Conservation (phyloP, 1,284 basidiomycete genomes). For the Paramarasmius palmivorus region DNA sequence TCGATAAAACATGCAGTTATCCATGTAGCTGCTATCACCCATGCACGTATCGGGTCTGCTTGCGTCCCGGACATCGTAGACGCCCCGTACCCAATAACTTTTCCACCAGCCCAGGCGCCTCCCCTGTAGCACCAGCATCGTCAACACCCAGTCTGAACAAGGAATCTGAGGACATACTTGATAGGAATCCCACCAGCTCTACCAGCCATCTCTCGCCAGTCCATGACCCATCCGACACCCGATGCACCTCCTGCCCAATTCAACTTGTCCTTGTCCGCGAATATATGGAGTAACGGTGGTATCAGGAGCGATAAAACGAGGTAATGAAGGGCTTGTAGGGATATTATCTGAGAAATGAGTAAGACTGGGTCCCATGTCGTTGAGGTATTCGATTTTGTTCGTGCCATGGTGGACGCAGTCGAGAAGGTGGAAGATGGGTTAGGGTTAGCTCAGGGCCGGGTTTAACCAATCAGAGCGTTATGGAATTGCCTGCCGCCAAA, state of each 20-base stretch:
- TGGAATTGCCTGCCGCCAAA: no score
- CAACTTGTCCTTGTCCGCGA: constrained; percentile 76
- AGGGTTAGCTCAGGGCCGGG: no score
- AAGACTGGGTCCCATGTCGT: constrained; percentile 15
- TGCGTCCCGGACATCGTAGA: constrained; percentile 53
- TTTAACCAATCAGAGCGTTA: no score
- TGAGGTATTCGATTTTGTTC: no score
- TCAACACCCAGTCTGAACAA: no score
- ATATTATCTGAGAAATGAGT: constrained; percentile 58
- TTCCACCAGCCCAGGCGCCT: constrained; percentile 77
- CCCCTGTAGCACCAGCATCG: constrained; percentile 61
- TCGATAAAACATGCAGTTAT: constrained; percentile 76
- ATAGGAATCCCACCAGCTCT: constrained; percentile 77
- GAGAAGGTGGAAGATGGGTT: no score
- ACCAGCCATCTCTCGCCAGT: constrained; percentile 95
- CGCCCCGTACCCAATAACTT: constrained; percentile 60
- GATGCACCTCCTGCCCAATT: constrained; percentile 84
- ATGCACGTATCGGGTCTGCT: constrained; percentile 78
- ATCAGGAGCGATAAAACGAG: constrained; percentile 81
- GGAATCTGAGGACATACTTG: no score
- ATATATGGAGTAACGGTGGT: constrained; percentile 77
- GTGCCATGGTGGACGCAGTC: no score
- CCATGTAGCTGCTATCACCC: constrained; percentile 88
- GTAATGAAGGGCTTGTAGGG: constrained; percentile 92
- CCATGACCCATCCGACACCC: constrained; percentile 91